Evolutionary conservation across 108 stramenopile species (phyloP).

Genomic region (Fragilariopsis cylindrus): DNA sequence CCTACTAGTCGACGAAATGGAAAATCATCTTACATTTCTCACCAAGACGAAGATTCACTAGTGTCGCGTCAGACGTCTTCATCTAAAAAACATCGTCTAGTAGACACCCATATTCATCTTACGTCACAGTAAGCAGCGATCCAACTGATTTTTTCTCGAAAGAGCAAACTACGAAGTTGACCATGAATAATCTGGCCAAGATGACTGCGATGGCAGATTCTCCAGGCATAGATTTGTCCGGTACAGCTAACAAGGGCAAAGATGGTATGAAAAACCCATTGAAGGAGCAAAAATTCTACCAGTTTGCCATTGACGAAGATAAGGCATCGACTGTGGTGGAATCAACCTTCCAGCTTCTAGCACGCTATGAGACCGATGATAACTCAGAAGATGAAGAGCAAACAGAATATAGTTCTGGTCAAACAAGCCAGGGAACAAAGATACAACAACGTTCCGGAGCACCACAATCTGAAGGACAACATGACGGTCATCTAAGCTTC

Average conservation of each 20-base stretch:
- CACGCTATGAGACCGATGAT: background rate
- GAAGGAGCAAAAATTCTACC: constrained; percentile 31
- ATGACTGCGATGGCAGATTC: constrained; percentile 21
- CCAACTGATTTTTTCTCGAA: constrained; percentile 40
- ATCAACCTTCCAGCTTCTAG: constrained; percentile 14
- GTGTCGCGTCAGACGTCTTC: constrained; percentile 1
- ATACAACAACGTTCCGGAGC: constrained; percentile 15
- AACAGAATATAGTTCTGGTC: constrained; percentile 18
- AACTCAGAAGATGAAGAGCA: constrained; percentile 18
- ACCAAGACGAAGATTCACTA: constrained; percentile 12
- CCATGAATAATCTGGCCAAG: constrained; percentile 23
- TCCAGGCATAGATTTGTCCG: background rate
- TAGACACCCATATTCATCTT: constrained; percentile 9
- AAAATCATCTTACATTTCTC: background rate
- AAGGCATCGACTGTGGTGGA: constrained; percentile 41
- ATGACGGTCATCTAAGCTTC: background rate
- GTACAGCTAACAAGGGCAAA: background rate
- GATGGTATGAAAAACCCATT: constrained; percentile 31
- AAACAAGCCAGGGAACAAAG: constrained; percentile 28
- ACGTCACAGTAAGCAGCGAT: constrained; percentile 28
- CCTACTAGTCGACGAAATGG: background rate
- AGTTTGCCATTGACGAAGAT: constrained; percentile 44
- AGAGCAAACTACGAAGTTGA: constrained; percentile 22
- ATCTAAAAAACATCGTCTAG: constrained; percentile 16
- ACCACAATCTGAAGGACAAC: background rate